Evolutionary conservation across 2,329 filamentous ascomycete genomes (phyloP), one percentile per base, ranked within the genome.

Genomic region (Aspergillus quadrilineatus): DNA sequence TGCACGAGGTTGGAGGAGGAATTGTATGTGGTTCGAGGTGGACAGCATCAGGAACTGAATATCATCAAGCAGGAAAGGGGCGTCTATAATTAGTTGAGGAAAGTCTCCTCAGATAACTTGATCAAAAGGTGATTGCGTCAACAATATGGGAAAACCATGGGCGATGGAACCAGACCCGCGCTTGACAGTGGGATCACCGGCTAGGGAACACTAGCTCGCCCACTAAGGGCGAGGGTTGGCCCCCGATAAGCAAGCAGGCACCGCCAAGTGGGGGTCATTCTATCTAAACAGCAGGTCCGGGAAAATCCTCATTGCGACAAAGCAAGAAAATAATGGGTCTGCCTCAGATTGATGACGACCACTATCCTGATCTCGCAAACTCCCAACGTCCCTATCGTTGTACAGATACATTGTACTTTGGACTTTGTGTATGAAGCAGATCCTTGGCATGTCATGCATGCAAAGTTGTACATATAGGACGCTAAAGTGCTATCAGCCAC

Each of bases 41-140:
- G 41, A 17, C 44, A 42, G 29, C 48, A 51, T 43, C 29, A 15
- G 39, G 37, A 26, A 22, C 28, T 4, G 15, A 49, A 15, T n/a
- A 36, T 22, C 7, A 49, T 45, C 22, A 37, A 22, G 47, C 47
- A 12, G 39, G 29, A 43, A 51, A 49, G 46, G 46, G 46, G 22
- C 15, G 17, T 39, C 22, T 48, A 48, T 48, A 22, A 48, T 36
- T 32, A 34, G 42, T 22, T 29, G 22, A 17, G 22, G 5, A n/a
- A 28, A 26, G 22, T 44, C 29, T 29, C 42, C 6, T 44, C 12
- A 5, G 10, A 44, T 22, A 29, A n/a, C 17, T 22, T 44, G 10
- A 28, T 28, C 22, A 22, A 29, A 7, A 39, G 34, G 47, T 44
- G 56, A 59, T 64, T 61, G 60, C 62, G 62, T 64, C 62, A 63